Base-by-base conservation (phyloP, 2,329 filamentous ascomycete genomes). In the Aspergillus sp. region DNA sequence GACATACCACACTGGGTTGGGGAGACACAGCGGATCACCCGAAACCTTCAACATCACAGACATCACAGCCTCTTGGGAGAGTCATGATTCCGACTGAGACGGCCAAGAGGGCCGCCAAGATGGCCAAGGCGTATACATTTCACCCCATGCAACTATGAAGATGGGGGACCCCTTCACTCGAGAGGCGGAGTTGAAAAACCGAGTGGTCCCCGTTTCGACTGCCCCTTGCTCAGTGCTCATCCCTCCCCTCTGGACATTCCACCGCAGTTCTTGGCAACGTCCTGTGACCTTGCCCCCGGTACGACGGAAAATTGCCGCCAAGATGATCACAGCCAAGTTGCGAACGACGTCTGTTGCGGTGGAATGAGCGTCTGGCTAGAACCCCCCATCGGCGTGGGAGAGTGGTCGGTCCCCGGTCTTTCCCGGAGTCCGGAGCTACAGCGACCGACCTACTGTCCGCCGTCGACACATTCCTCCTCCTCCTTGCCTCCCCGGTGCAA, bases 221-320 rank as follows among this genome's bases (percentile, higher is more conserved):
- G 53, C 58, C 64, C 65, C 63, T 67, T 67, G 55, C 65, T 62
- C 59, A 30, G 28, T 32, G 19, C 41, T 45, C 41, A 23, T 41
- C 61, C 47, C 32, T 39, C 55, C 43, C 38, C 43, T 64, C 45
- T 50, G 50, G 48, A 45, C 65, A 67, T 67, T 65, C 66, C 65
- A 67, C 65, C 57, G 23, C 66, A 66, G 62, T 58, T 52, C 66
- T 68, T 68, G 66, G 66, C 66, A 67, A 66, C 59, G 62, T 59
- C 50, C 47, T 39, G 30, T 55, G 49, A 55, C 61, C 45, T 58
- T 55, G 45, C 55, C 53, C 36, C 54, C 52, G 59, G 63, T 66
- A 56, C 58, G 53, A 65, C 61, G 36, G 59, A 25, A 55, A 51
- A 61, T 58, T 6, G 47, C 57, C 45, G 64, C 61, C 62, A 63